These are phyloP conservation scores for Tolypocladium inflatum DNA, from an alignment of 2,329 filamentous ascomycete species.

Conservation along the genomic window DNA sequence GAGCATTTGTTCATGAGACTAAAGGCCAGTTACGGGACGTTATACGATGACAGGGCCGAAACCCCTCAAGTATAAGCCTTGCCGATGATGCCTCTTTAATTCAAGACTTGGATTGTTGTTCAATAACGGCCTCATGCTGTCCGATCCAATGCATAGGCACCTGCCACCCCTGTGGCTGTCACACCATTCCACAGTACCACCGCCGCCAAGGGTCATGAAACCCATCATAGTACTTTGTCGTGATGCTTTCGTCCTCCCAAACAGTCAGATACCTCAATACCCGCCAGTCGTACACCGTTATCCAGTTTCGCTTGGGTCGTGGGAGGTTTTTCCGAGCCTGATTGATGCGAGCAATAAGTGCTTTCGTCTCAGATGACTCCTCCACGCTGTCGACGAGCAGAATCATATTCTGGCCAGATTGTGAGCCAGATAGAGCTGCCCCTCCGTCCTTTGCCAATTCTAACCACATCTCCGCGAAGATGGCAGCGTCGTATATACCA, in stretches of 20 bases:
- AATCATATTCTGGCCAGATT: slow-evolving; percentile 12
- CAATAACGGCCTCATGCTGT: background rate
- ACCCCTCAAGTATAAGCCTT: background rate
- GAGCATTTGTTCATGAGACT: slow-evolving; percentile 55
- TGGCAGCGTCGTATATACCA: slow-evolving; percentile 25
- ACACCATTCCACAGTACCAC: slow-evolving; percentile 34
- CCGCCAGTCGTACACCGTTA: slow-evolving; percentile 38
- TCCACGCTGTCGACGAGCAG: slow-evolving; percentile 32
- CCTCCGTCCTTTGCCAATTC: slow-evolving; percentile 4
- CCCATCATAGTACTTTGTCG: slow-evolving; percentile 21
- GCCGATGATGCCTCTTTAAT: background rate
- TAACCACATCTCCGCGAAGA: slow-evolving; percentile 26
- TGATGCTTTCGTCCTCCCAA: slow-evolving; percentile 23
- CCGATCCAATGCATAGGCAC: background rate
- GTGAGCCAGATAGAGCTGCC: background rate
- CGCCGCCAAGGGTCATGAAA: slow-evolving; percentile 32
- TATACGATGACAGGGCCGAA: slow-evolving; percentile 34
- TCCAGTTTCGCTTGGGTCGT: slow-evolving; percentile 22
- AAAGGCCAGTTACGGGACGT: slow-evolving; percentile 44
- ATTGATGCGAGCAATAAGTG: slow-evolving; percentile 24
- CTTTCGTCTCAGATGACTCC: slow-evolving; percentile 17
- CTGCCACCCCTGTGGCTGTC: slow-evolving; percentile 1
- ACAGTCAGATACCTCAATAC: slow-evolving; percentile 30
- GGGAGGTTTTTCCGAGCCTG: slow-evolving; percentile 14
- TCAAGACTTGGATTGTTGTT: no score